Percentiles rank a stretch among this genome's conserved stretches.
Evolutionary conservation across 768 basidiomycete genomes (phyloP).

Genomic region (Boletellus emodensis): DNA sequence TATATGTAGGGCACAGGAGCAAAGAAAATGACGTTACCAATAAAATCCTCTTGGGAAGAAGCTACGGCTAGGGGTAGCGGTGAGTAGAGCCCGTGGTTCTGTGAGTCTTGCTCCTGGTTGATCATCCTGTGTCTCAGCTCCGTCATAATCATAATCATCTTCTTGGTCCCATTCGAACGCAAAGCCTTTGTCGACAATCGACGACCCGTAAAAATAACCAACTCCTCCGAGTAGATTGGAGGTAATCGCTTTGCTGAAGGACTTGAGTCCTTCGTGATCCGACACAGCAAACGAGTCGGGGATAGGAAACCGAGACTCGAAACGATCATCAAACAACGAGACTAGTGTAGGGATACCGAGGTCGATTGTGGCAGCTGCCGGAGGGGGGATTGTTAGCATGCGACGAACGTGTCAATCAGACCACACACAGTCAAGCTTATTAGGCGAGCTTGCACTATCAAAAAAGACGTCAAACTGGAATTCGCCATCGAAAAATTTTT

Average conservation of each 20-base stretch:
- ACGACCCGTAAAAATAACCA: conserved; percentile 91
- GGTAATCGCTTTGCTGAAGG: conserved; percentile 85
- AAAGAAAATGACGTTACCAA: conserved; percentile 51
- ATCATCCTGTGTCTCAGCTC: conserved; percentile 34
- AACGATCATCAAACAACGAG: conserved; percentile 59
- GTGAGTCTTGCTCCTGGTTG: conserved; percentile 61
- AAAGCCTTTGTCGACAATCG: conserved; percentile 81
- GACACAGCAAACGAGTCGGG: conserved; percentile 50
- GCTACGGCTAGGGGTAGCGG: conserved; percentile 91
- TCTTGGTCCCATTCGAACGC: conserved; percentile 90
- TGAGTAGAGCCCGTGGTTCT: conserved; percentile 72
- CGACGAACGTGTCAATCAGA: background rate
- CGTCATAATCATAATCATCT: conserved; percentile 40
- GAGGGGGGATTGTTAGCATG: background rate
- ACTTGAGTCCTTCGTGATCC: conserved; percentile 46
- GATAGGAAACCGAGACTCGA: conserved; percentile 66
- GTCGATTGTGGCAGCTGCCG: conserved; percentile 59
- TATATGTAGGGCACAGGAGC: background rate
- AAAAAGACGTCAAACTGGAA: conserved; percentile 91
- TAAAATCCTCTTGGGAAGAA: conserved; percentile 99
- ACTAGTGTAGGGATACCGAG: conserved; percentile 65
- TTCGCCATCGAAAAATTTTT: conserved; percentile 78
- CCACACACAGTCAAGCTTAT: conserved; percentile 59
- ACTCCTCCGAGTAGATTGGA: conserved; percentile 91
- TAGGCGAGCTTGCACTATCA: conserved; percentile 67